phyloP scores from a whole-genome alignment of 257 asterid genomes.

The Parsonsia alboflavescens region DNA sequence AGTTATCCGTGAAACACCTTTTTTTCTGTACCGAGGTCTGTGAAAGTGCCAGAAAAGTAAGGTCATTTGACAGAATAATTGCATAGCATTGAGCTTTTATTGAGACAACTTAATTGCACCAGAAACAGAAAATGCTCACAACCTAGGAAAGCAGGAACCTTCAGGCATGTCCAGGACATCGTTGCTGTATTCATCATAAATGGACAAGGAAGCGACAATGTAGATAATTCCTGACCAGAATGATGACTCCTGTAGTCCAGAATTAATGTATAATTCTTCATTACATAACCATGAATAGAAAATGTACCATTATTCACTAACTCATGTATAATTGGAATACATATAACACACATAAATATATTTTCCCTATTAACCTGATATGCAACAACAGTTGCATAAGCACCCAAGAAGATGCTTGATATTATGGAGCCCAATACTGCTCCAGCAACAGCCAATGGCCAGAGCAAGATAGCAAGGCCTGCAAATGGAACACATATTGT shows the following conservation, averaged over 20 bases:
- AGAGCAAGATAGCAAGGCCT: conserved; percentile 86
- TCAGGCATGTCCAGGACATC: conserved; percentile 92
- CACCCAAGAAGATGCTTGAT: conserved; percentile 75
- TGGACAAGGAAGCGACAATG: conserved; percentile 74
- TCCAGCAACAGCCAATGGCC: conserved; percentile 94
- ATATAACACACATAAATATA: neutral
- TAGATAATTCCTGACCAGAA: conserved; percentile 86
- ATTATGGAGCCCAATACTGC: conserved; percentile 72
- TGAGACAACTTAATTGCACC: neutral
- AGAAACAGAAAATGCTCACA: conserved; percentile 1
- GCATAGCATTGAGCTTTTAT: neutral
- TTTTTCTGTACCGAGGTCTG: conserved; percentile 69
- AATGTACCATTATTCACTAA: no score
- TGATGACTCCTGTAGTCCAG: conserved; percentile 66
- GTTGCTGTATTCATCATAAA: conserved; percentile 90
- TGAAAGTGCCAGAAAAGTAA: conserved; percentile 10
- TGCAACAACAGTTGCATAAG: conserved; percentile 81
- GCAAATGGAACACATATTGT: conserved; percentile 94
- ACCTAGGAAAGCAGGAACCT: conserved; percentile 98
- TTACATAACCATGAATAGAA: neutral
- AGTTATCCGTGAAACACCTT: conserved; percentile 29
- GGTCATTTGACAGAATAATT: conserved; percentile 1
- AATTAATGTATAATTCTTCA: conserved; percentile 1
- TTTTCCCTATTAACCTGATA: conserved; percentile 55
- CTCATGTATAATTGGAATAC: neutral